Base-by-base conservation (phyloP, 805 yeast species). In the Starmerella kuoi region DNA sequence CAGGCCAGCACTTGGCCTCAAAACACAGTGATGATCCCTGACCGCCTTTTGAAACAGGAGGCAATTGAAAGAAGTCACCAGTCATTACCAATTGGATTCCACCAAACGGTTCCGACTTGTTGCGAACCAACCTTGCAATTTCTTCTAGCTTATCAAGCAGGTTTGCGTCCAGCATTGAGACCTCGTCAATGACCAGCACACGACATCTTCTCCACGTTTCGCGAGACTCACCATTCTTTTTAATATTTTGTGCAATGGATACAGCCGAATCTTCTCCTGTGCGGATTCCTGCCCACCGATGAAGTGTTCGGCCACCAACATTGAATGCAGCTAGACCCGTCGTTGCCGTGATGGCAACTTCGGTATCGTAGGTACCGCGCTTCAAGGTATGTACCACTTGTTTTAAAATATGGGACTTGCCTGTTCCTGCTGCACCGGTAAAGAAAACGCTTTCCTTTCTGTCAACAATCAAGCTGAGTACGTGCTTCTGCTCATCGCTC, bases 401-500 rank as follows among this genome's bases (percentile, higher is more conserved):
- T 40, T 72, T 69, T 41, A 88, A 64, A 18, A 91, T 64, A 6
- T 85, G 76, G 2, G 98, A 88, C 58, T 91, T 91, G 56, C 98
- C 98, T 0, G 98, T 91, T 55, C 98, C 98, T 0, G 98, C 98
- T 24, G 96, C 84, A 42, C 98, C 99, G 0, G 98, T 88, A 59
- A 81, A 91, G 57, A 91, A 91, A 11, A 91, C 63, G 45, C 78
- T 82, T 12, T 66, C 63, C 17, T 59, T 57, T 0, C 88, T 84
- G 21, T 65, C 58, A 35, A 71, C 56, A 0, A 75, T 88, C 33
- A 79, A 60, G 8, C 74, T 70, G 5, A 83, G 65, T 17, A 91
- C 74, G 15, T 51, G 44, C 36, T 59, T 55, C 55, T 76, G 83
- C 54, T 75, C 79, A 21, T 41, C 44, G 20, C 48, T 47, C 11